A percentile compares a stretch with the other conserved stretches of the same genome.
Conservation (phyloP, 805 yeast genomes). For the Lachancea cidri region DNA sequence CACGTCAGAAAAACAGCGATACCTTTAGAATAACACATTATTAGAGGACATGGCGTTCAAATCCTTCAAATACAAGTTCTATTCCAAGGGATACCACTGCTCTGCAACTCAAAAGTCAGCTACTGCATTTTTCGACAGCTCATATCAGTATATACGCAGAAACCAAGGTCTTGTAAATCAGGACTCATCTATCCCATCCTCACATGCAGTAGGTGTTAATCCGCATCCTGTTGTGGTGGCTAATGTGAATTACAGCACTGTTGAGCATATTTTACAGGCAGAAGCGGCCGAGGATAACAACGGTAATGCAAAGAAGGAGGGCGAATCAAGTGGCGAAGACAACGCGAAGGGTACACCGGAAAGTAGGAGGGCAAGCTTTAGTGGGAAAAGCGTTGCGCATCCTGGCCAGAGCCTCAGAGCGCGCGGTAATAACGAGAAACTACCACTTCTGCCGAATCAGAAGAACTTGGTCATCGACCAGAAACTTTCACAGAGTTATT, state of each 20-base stretch:
- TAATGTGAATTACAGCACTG: slow-evolving; percentile 27
- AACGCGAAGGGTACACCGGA: not conserved
- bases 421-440: not conserved
- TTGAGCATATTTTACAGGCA: slow-evolving; percentile 23
- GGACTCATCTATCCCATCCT: slow-evolving; percentile 19
- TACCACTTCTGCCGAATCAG: slow-evolving; percentile 11
- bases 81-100: slow-evolving; percentile 33
- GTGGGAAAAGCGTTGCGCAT: slow-evolving; percentile 1
- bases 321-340: not conserved
- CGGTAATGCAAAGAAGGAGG: not conserved
- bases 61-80: slow-evolving; percentile 37
- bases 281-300: slow-evolving; percentile 8
- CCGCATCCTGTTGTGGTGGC: slow-evolving; percentile 37
- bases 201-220: slow-evolving; percentile 17
- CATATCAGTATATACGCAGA: slow-evolving; percentile 37
- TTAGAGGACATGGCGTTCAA: slow-evolving; percentile 35
- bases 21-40: not conserved
- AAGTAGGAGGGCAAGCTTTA: slow-evolving; percentile 5
- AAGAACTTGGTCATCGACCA: slow-evolving; percentile 16
- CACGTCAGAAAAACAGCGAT: no score
- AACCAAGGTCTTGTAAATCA: slow-evolving; percentile 31
- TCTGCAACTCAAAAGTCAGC: slow-evolving; percentile 32
- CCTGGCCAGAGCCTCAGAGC: not conserved
- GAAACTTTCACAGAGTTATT: slow-evolving; percentile 17
- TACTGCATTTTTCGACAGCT: slow-evolving; percentile 36